A percentile compares a stretch with the other conserved stretches of the same genome.
Conservation (phyloP, 179 eudicot genomes). For the Vitellaria paradoxa region DNA sequence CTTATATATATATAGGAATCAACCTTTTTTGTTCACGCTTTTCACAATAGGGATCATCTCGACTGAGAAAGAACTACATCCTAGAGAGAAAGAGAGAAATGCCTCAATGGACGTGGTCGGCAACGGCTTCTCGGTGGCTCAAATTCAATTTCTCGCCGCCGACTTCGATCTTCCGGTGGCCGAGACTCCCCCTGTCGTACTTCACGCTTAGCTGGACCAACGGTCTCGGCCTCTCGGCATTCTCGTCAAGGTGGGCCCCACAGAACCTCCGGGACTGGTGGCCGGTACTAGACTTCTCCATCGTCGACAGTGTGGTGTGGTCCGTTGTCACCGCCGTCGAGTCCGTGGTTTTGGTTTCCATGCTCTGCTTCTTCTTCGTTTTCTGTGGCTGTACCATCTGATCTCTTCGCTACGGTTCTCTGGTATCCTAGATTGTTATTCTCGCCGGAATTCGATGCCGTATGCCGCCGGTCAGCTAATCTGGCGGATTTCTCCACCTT, state of each 20-base stretch:
- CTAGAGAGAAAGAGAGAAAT: neutral
- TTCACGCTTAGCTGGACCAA: constrained; percentile 16
- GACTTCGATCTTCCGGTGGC: constrained; percentile 26
- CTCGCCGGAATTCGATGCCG: neutral
- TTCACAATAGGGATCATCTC: no score
- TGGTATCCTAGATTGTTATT: neutral
- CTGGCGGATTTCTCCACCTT: neutral
- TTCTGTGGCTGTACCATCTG: constrained; percentile 36
- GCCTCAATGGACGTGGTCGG: constrained; percentile 18
- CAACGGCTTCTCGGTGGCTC: constrained; percentile 12
- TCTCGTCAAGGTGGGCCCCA: constrained; percentile 7
- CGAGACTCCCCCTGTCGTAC: constrained; percentile 19
- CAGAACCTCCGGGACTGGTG: constrained; percentile 4
- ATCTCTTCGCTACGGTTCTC: neutral
- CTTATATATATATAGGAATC: no score
- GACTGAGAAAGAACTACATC: neutral
- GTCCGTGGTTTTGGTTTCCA: constrained; percentile 35
- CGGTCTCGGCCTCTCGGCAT: neutral
- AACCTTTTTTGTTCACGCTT: no score
- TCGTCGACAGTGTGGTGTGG: constrained; percentile 33
- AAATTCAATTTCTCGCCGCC: constrained; percentile 14
- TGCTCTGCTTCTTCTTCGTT: constrained; percentile 39
- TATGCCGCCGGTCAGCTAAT: neutral
- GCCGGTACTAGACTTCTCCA: constrained; percentile 19
- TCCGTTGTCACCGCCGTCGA: constrained; percentile 33